Conservation (phyloP, 768 basidiomycete genomes). For the Termitomyces sp. region DNA sequence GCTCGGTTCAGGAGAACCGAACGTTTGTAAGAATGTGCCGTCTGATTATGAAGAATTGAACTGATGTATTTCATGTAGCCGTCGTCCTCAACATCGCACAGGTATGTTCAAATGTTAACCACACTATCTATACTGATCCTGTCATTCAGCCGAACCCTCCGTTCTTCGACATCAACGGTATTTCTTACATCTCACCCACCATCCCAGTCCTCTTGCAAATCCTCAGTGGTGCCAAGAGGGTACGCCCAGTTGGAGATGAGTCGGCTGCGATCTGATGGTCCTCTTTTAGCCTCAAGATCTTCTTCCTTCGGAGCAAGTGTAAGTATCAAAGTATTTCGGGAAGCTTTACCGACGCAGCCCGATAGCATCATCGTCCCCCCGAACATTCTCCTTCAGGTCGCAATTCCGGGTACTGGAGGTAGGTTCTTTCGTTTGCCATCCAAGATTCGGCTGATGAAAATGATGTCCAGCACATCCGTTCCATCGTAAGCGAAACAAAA, state of each 20-base stretch:
- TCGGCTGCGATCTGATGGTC: background rate
- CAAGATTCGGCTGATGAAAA: background rate
- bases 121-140: background rate
- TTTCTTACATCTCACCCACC: constrained; percentile 31
- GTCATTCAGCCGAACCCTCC: constrained; percentile 21
- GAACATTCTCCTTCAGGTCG: constrained; percentile 17
- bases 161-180: constrained; percentile 25
- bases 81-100: constrained; percentile 17
- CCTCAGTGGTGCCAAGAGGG: constrained; percentile 36
- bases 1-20: constrained; percentile 14
- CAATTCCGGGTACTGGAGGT: constrained; percentile 29
- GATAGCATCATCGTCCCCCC: constrained; percentile 9
- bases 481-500: constrained; percentile 18
- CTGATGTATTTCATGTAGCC: constrained; percentile 1
- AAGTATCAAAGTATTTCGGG: background rate
- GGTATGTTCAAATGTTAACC: background rate
- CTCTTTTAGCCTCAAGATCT: constrained; percentile 31
- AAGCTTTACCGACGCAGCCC: background rate
- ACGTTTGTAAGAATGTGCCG: constrained; percentile 10
- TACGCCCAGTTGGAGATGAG: background rate
- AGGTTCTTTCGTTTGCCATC: background rate
- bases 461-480: constrained; percentile 19
- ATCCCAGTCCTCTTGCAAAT: constrained; percentile 49
- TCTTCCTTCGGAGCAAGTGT: constrained; percentile 31
- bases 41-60: background rate